phyloP scores from a whole-genome alignment of 257 asterid genomes.

The Penstemon newberryi region DNA sequence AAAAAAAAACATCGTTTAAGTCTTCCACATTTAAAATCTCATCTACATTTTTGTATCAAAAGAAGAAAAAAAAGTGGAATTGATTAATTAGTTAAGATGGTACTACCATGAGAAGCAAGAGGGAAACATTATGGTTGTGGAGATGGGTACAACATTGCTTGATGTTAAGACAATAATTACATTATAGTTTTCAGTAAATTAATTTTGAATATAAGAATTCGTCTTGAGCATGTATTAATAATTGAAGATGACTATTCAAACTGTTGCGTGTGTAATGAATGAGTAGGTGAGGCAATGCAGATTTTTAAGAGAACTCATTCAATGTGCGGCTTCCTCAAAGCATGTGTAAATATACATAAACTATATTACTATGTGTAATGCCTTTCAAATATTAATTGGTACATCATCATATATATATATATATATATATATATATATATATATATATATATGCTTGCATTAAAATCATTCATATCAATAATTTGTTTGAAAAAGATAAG shows the following conservation, averaged over 20 bases:
- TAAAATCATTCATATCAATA: not conserved
- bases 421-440: not conserved
- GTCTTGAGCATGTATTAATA: conserved; percentile 29
- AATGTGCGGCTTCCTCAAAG: conserved; percentile 24
- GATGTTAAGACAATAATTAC: conserved; percentile 26
- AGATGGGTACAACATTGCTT: conserved; percentile 18
- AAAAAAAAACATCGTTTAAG: too few species aligned
- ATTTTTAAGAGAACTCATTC: conserved; percentile 4
- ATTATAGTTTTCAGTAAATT: not conserved
- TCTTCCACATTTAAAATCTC: too few species aligned
- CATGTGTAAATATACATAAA: conserved; percentile 12
- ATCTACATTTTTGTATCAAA: not conserved
- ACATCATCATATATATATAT: not conserved
- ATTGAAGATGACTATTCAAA: conserved; percentile 39
- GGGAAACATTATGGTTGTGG: conserved; percentile 28
- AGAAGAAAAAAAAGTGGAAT: not conserved
- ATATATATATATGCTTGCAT: not conserved
- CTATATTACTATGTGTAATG: not conserved
- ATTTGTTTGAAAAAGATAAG: not conserved
- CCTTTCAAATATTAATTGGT: not conserved
- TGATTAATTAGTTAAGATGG: not conserved
- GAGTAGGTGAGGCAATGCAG: conserved; percentile 31
- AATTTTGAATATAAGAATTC: not conserved
- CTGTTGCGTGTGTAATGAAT: conserved; percentile 11
- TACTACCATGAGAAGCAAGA: conserved; percentile 31